Conservation (phyloP, 768 basidiomycete genomes). For the Tulasnella sp. region DNA sequence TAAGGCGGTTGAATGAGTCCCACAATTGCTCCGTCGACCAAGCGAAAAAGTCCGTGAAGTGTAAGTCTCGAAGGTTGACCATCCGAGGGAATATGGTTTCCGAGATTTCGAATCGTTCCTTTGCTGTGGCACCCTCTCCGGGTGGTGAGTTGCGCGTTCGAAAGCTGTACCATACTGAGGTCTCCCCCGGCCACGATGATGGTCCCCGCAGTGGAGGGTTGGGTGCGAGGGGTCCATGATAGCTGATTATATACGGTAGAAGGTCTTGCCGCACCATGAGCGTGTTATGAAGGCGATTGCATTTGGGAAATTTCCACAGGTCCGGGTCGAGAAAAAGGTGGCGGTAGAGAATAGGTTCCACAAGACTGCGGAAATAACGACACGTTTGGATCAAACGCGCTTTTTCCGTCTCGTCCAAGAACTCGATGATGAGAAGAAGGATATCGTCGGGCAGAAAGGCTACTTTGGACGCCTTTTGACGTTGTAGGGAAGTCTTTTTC, state of each 20-base stretch:
- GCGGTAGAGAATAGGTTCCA: conserved; percentile 1
- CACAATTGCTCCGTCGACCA: not conserved
- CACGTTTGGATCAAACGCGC: not conserved
- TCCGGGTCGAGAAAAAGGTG: not conserved
- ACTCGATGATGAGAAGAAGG: not conserved
- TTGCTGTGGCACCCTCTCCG: not conserved
- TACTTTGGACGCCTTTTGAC: not conserved
- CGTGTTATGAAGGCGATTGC: not conserved
- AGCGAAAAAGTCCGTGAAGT: not conserved
- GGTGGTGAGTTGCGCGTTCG: not conserved
- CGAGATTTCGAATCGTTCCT: not conserved
- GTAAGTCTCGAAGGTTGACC: not conserved
- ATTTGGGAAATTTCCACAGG: not conserved
- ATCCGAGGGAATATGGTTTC: not conserved
- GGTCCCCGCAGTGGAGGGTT: not conserved
- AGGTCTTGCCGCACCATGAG: not conserved
- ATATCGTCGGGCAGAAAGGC: not conserved
- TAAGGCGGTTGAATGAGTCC: not conserved
- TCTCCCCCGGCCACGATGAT: not conserved
- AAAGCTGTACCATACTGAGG: not conserved
- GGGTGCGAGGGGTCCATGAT: not conserved
- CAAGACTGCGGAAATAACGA: not conserved
- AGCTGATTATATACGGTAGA: not conserved
- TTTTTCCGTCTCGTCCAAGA: not conserved
- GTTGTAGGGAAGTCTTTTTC: not conserved